These are phyloP conservation scores for Cavenderia fasciculata DNA, from an alignment of 78 protist genomes.

Conservation along the genomic window DNA sequence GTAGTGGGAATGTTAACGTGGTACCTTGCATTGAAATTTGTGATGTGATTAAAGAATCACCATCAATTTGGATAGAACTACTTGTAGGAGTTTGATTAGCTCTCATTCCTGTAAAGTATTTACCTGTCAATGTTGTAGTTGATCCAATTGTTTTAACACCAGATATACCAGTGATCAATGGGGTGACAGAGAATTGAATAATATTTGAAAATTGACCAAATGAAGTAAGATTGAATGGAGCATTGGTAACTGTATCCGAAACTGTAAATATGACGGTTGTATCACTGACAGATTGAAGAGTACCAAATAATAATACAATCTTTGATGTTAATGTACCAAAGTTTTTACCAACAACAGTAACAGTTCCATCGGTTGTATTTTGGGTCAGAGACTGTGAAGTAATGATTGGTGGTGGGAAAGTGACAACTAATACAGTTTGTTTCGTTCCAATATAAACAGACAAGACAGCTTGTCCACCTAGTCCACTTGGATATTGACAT, in stretches of 20 bases:
- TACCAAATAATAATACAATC: neutral
- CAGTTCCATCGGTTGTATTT: neutral
- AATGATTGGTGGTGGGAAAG: no score
- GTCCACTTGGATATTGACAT: no score
- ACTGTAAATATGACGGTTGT: conserved; percentile 3
- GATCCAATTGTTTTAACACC: neutral
- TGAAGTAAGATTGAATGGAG: neutral
- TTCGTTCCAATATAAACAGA: no score
- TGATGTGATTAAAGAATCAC: conserved; percentile 7
- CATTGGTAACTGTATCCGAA: neutral
- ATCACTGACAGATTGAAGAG: neutral
- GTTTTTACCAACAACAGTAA: neutral
- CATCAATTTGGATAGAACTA: no score
- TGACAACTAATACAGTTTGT: no score
- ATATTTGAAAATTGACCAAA: neutral
- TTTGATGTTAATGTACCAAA: no score
- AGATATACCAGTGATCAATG: neutral
- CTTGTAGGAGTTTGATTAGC: no score
- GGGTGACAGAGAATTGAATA: neutral
- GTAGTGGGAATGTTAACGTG: no score
- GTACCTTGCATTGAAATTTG: no score
- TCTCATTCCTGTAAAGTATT: no score
- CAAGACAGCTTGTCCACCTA: no score
- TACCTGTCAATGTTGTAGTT: neutral
- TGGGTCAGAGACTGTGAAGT: neutral